Conservation (phyloP, 768 basidiomycete genomes). For the Boletus pseudo-olivaceus region DNA sequence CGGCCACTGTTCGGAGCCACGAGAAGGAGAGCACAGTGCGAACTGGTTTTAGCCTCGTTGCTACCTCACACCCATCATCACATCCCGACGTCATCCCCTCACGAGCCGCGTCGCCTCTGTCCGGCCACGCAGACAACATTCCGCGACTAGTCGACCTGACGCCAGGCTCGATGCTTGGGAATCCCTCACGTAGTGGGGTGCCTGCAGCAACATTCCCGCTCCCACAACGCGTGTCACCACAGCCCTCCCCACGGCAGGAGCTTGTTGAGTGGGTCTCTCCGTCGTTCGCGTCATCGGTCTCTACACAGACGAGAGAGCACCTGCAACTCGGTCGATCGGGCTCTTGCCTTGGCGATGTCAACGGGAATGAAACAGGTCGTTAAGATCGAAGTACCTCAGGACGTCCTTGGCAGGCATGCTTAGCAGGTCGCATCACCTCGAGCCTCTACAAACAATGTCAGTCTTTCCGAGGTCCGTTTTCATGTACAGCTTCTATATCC, state of each 20-base stretch:
- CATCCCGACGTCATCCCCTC: slow-evolving; percentile 28
- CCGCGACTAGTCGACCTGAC: slow-evolving; percentile 14
- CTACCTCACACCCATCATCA: slow-evolving; percentile 20
- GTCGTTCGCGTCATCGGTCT: slow-evolving; percentile 14
- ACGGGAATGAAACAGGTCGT: slow-evolving; percentile 30
- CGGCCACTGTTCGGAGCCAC: slow-evolving; percentile 25
- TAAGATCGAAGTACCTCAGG: slow-evolving; percentile 2
- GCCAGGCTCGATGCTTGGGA: slow-evolving; percentile 12
- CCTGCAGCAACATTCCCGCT: slow-evolving; percentile 10
- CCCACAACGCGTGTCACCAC: slow-evolving; percentile 27
- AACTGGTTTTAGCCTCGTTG: slow-evolving; percentile 31
- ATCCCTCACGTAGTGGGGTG: slow-evolving; percentile 15
- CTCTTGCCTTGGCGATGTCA: slow-evolving; percentile 26
- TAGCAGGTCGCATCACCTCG: slow-evolving; percentile 1
- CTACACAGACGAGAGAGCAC: slow-evolving; percentile 17
- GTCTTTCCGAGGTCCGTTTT: slow-evolving; percentile 4
- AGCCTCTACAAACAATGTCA: slow-evolving; percentile 7
- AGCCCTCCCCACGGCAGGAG: slow-evolving; percentile 29
- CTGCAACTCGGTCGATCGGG: slow-evolving; percentile 15
- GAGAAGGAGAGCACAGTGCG: slow-evolving; percentile 26
- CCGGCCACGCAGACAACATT: slow-evolving; percentile 17
- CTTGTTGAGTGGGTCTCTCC: slow-evolving; percentile 24
- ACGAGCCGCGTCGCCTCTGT: slow-evolving; percentile 19
- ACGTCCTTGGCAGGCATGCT: slow-evolving; percentile 8
- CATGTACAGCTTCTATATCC: slow-evolving; percentile 4